Evolutionary conservation across 176 grass and related monocot genomes (phyloP), one percentile per base, ranked within the genome.

Genomic region (Hordeum marinum): DNA sequence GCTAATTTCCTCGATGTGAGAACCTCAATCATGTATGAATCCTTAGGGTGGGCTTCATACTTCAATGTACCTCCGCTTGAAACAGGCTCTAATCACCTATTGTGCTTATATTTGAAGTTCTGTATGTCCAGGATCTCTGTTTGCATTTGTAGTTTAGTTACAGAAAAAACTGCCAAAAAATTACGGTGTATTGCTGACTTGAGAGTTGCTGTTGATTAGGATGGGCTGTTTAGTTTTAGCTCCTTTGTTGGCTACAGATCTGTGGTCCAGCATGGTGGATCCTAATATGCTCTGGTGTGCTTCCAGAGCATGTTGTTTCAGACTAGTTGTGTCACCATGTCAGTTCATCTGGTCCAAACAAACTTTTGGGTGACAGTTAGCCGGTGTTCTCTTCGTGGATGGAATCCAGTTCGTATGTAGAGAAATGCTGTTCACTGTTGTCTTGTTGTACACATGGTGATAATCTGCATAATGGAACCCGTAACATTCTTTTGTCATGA

Each of bases 11-110:
- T 46, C 9, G 18, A 8, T 20, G 48, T 68, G 73, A 78, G 45
- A 65, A 68, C 21, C 54, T 57, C 75, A 68, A 67, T 68, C 61
- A 41, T 85, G 32, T 76, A n/a, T 87, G 83, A 3, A 66, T 8
- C 64, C 54, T 75, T 6, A 15, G 9, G 79, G 11, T 4, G 14
- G 32, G 2, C 10, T 54, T 4, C 23, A 18, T 50, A 46, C 18
- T 75, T 39, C 67, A 52, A 85, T 17, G 6, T 36, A 20, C 9
- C 21, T 27, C 25, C 7, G 52, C 54, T 20, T 72, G 54, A 42
- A 76, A 31, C 9, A 72, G 52, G 32, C 31, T 35, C 72, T 63
- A 68, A 61, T 68, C 54, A 50, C 13, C 46, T 68, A 75, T 31
- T 29, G 15, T 50, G 71, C 14, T 5, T 26, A 50, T 74, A 26